Evolutionary conservation across 2,329 filamentous ascomycete genomes (phyloP), one percentile per base, ranked within the genome.

Genomic region (Phaeosphaeria sp.): DNA sequence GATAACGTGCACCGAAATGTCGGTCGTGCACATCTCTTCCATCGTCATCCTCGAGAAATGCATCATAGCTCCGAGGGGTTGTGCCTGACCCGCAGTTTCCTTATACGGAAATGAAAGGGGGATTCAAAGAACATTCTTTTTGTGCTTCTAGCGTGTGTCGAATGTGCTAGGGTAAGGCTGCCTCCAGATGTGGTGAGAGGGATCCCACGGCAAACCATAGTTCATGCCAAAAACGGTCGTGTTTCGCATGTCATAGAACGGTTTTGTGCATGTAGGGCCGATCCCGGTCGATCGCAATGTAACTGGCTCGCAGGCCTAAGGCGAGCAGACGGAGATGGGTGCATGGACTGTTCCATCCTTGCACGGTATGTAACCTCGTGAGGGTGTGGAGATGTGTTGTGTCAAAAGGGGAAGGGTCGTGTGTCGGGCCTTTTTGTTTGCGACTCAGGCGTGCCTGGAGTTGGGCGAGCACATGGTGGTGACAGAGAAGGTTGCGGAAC

Each of bases 401-500:
- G 59, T 65, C 58, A 52, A 62, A 50, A 61, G 55, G 56, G 55
- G 43, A 39, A 43, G 52, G 56, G 49, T 60, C 57, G 42, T 3
- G 30, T 46, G 42, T 42, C 52, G 36, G 46, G 49, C 36, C 36
- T 36, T 36, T 36, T 36, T 36, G 30, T 20, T 15, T 47, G 43
- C 52, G 52, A 54, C 46, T 64, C 60, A 60, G 58, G 55, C 44
- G 4, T 50, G 30, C 41, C 60, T 59, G 56, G 51, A 49, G 51
- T 58, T 67, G 67, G 66, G 63, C 63, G 63, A 65, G 50, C 51
- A 63, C 60, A 67, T 67, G 62, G 62, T 63, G 63, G 57, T 59
- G 58, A 53, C 46, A 46, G 51, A 33, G 33, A 20, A 15, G 55
- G 44, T 46, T 42, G 41, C 60, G 56, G 54, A 44, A 43, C 56